Percentiles rank a stretch among this genome's conserved stretches.
Evolutionary conservation across 2,329 filamentous ascomycete species (phyloP).

Genomic region (Aureobasidium melanogenum): DNA sequence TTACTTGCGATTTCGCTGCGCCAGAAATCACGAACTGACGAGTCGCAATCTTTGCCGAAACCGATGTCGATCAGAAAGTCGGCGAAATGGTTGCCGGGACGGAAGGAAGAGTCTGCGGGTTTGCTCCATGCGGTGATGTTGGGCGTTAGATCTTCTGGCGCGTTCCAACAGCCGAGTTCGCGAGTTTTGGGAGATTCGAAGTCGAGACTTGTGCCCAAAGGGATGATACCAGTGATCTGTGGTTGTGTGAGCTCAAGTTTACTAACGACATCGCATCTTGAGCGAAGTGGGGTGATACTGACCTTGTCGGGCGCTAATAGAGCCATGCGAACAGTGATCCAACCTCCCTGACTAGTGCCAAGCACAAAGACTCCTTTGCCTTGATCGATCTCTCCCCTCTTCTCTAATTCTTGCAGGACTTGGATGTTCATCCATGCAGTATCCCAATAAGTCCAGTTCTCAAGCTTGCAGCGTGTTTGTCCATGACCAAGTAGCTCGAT

Average conservation of each 20-base stretch:
- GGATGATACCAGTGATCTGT: slow-evolving; percentile 43
- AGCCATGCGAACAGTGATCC: slow-evolving; percentile 45
- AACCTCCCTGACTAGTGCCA: slow-evolving; percentile 47
- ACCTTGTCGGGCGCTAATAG: slow-evolving; percentile 41
- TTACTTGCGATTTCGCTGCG: slow-evolving; percentile 32
- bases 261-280: no score
- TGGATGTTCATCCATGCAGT: slow-evolving; percentile 39
- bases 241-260: no score
- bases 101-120: slow-evolving; percentile 33
- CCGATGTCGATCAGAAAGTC: slow-evolving; percentile 39
- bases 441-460: slow-evolving; percentile 49
- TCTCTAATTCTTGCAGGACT: slow-evolving; percentile 31
- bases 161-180: slow-evolving; percentile 41
- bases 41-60: slow-evolving; percentile 33
- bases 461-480: slow-evolving; percentile 33
- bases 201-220: slow-evolving; percentile 45
- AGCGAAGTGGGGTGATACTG: neutral
- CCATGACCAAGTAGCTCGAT: slow-evolving; percentile 48
- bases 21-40: slow-evolving; percentile 36
- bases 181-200: slow-evolving; percentile 37
- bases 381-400: slow-evolving; percentile 28
- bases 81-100: slow-evolving; percentile 33
- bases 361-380: slow-evolving; percentile 30
- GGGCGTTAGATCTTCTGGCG: slow-evolving; percentile 24
- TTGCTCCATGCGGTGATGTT: slow-evolving; percentile 33